Evolutionary conservation across 1,284 basidiomycete genomes (phyloP), one percentile per base, ranked within the genome.

Genomic region (Papiliotrema laurentii): DNA sequence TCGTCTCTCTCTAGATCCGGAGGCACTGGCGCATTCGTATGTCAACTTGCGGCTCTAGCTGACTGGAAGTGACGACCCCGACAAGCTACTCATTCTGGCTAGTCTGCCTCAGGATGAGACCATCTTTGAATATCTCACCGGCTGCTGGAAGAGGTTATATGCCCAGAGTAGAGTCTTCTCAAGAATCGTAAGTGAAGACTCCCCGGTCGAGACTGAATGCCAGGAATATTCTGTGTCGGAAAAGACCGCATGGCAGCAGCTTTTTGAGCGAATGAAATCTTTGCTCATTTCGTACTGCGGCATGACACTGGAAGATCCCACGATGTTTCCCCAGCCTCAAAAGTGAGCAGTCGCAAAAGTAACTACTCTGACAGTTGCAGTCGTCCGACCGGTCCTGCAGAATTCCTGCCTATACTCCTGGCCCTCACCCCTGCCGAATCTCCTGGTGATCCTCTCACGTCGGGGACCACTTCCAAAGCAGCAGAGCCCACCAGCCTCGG

Each of bases 221-320:
- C 51, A 85, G 86, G 80, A 77, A 28, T 84, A 83, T 63, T 72
- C 79, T 9, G 80, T 83, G 33, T 73, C 78, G 2, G 84, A 89
- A 41, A 77, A 80, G 10, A 79, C 83, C 49, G 74, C 76, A 55
- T 88, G 87, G 33, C 73, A 81, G 5, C 71, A 68, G 25, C 73
- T 82, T 2, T 77, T 90, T 10, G 85, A 89, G 39, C 87, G 85
- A 63, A 71, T 89, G 25, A 83, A 85, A 35, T 80, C 85, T 45
- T 78, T 97, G 16, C 73, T 98, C 47, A 82, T 97, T 53, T 91
- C 88, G 46, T 98, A 98, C 71, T 81, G 85, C 13, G 93, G 93
- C 7, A 79, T 97, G 50, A 86, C 83, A 14, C 76, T 98, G 9
- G 89, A 94, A 72, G 91, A 93, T 54, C 89, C 93, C 0, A 69